These are phyloP conservation scores for Amylocystis lapponica DNA, from an alignment of 768 basidiomycete genomes.

Conservation along the genomic window DNA sequence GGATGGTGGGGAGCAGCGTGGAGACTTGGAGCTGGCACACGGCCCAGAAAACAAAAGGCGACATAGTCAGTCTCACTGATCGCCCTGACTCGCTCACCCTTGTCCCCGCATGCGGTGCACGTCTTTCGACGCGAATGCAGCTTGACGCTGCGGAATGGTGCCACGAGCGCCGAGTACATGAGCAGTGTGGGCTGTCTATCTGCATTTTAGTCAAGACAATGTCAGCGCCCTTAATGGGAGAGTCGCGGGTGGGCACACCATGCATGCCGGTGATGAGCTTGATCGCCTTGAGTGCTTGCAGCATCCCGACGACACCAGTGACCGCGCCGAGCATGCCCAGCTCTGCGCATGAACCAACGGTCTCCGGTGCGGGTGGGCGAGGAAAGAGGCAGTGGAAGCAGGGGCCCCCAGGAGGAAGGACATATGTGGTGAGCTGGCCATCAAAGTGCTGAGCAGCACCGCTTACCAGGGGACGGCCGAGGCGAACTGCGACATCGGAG, in stretches of 20 bases:
- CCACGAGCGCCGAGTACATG: conserved; percentile 65
- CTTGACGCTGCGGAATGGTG: conserved; percentile 80
- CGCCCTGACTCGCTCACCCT: conserved; percentile 35
- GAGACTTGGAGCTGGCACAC: too few species aligned
- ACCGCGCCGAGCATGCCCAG: conserved; percentile 84
- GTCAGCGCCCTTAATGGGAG: neutral
- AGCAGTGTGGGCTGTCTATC: conserved; percentile 62
- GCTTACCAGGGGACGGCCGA: conserved; percentile 80
- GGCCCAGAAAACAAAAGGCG: conserved; percentile 83
- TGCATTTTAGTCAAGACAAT: conserved; percentile 16
- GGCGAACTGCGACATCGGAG: conserved; percentile 74
- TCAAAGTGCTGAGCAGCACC: conserved; percentile 89
- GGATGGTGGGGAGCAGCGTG: too few species aligned
- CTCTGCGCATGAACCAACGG: conserved; percentile 78
- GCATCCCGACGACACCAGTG: conserved; percentile 81
- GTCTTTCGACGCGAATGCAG: conserved; percentile 64
- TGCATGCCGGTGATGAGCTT: conserved; percentile 68
- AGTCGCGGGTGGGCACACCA: conserved; percentile 35
- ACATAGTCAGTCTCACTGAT: conserved; percentile 72
- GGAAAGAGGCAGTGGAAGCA: conserved; percentile 97
- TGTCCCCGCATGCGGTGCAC: conserved; percentile 71
- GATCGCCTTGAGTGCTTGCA: conserved; percentile 87
- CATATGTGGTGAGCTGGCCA: conserved; percentile 76
- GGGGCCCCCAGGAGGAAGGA: conserved; percentile 53
- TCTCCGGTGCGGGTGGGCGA: conserved; percentile 58